Conservation (phyloP, 139 green algal species). For the Chlamydomonas incerta region DNA sequence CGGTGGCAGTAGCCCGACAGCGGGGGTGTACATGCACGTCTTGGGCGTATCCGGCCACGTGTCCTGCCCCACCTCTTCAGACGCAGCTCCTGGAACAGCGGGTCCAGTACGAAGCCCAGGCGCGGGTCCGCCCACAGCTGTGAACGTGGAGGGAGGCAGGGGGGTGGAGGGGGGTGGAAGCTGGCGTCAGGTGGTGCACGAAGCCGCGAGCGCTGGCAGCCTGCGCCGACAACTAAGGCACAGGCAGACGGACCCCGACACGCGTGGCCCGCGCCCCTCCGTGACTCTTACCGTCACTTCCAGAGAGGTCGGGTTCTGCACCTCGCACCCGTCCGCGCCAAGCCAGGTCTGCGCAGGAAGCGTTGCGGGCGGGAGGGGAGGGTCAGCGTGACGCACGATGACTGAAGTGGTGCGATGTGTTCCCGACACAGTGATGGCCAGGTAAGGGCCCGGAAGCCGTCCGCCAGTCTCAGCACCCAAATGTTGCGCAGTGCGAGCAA, state of each 20-base stretch:
- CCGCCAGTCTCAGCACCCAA: neutral
- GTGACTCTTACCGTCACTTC: slow-evolving; percentile 30
- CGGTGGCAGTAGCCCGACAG: too few species aligned
- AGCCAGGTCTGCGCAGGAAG: slow-evolving; percentile 19
- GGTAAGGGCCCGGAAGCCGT: neutral
- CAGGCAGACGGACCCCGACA: too few species aligned
- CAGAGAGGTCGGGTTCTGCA: neutral
- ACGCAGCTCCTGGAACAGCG: slow-evolving; percentile 41
- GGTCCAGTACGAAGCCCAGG: slow-evolving; percentile 45
- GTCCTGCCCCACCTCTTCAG: slow-evolving; percentile 35
- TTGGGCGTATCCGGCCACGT: too few species aligned
- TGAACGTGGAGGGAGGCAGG: too few species aligned
- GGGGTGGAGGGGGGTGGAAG: too few species aligned
- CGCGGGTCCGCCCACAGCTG: slow-evolving; percentile 49
- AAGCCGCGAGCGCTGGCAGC: neutral
- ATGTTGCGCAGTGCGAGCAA: too few species aligned
- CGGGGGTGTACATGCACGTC: too few species aligned
- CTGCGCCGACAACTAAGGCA: too few species aligned
- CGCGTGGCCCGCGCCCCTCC: too few species aligned
- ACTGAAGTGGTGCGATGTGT: too few species aligned
- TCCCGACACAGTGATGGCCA: too few species aligned
- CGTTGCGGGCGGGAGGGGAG: too few species aligned
- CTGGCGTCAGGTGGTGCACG: neutral
- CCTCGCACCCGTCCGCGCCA: slow-evolving; percentile 7
- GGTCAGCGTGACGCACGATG: neutral